Percentiles rank a stretch among this genome's conserved stretches.
These are phyloP conservation scores for Buddleja alternifolia DNA, from an alignment of 257 asterid species.

Conservation along the genomic window DNA sequence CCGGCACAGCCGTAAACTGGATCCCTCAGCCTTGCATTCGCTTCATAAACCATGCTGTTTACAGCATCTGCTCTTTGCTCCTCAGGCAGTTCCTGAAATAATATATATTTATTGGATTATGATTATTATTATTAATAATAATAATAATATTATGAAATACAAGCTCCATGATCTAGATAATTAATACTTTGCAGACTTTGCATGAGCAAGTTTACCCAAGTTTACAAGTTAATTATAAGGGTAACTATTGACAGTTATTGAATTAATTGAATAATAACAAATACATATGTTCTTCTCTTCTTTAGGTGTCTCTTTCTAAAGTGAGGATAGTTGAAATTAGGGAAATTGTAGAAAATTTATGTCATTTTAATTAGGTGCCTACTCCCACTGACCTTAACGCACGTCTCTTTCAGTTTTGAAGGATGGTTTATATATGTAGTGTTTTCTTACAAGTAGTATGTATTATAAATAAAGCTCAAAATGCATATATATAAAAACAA, in stretches of 20 bases:
- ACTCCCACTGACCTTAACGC: constrained; percentile 39
- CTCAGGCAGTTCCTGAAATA: constrained; percentile 53
- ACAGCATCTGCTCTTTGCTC: constrained; percentile 58
- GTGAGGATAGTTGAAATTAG: constrained; percentile 2
- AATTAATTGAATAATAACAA: no score
- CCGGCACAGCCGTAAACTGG: constrained; percentile 62
- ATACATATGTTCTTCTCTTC: no score
- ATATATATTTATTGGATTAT: not conserved
- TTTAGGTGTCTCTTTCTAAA: not conserved
- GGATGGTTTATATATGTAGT: not conserved
- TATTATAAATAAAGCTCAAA: not conserved
- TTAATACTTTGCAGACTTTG: no score
- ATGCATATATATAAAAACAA: not conserved
- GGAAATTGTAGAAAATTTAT: not conserved
- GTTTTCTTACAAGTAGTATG: no score
- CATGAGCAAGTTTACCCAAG: no score
- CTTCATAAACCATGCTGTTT: constrained; percentile 63
- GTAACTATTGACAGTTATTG: no score
- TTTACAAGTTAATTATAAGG: no score
- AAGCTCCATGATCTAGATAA: no score
- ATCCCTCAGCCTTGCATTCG: constrained; percentile 56
- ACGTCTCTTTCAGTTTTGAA: constrained; percentile 34
- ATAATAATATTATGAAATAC: no score
- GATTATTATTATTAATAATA: no score
- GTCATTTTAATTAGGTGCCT: constrained; percentile 37